These are phyloP conservation scores for Metarhizium robertsii DNA, from an alignment of 2,329 filamentous ascomycete genomes.

Conservation along the genomic window DNA sequence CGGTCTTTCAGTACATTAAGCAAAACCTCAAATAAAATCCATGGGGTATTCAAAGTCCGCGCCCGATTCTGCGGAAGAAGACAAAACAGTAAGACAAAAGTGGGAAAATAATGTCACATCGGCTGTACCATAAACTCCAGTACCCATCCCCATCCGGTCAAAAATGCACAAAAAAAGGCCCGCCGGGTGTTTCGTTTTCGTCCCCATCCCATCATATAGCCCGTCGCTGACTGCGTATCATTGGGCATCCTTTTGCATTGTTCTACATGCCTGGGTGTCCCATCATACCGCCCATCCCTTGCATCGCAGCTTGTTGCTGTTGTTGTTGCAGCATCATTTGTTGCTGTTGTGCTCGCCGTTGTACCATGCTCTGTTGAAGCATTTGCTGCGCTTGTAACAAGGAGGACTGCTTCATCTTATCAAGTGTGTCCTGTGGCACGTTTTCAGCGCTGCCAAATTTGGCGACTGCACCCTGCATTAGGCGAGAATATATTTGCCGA, in stretches of 20 bases:
- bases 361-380: slow-evolving; percentile 22
- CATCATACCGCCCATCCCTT: slow-evolving; percentile 47
- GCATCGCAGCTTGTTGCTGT: slow-evolving; percentile 32
- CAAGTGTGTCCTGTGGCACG: slow-evolving; percentile 36
- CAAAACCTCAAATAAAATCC: slow-evolving; percentile 16
- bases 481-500: slow-evolving; percentile 28
- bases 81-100: slow-evolving; percentile 5
- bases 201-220: background rate
- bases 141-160: background rate
- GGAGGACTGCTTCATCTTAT: slow-evolving; percentile 35
- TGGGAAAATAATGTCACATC: background rate
- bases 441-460: slow-evolving; percentile 33
- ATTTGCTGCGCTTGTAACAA: slow-evolving; percentile 25
- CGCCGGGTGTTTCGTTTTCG: slow-evolving; percentile 5
- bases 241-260: background rate
- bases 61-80: slow-evolving; percentile 8
- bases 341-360: slow-evolving; percentile 22
- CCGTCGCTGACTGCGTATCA: background rate
- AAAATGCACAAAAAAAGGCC: background rate
- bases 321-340: slow-evolving; percentile 28
- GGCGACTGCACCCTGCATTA: slow-evolving; percentile 22
- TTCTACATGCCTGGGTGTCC: slow-evolving; percentile 37
- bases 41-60: slow-evolving; percentile 21
- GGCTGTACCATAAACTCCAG: slow-evolving; percentile 3
- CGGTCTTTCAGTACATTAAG: slow-evolving; percentile 1